A percentile compares a stretch with the other conserved stretches of the same genome.
Evolutionary conservation across 1,139 yeast species (phyloP).

Genomic region (Pichia kudriavzevii): DNA sequence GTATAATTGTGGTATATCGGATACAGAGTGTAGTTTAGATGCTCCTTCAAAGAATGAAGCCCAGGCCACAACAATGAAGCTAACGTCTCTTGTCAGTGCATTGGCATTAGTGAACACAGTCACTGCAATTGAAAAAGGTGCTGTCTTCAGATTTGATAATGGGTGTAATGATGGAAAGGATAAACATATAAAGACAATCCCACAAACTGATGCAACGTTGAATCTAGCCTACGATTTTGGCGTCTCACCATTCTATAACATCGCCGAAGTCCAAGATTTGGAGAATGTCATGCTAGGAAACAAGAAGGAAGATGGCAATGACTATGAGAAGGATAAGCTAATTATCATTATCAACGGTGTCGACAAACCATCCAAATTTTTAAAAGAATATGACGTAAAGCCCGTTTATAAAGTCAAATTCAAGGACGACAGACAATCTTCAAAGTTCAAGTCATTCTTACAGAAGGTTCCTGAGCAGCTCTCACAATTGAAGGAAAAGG

Average conservation of each 20-base stretch:
- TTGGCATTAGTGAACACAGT: conserved; percentile 7
- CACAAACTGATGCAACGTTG: conserved; percentile 24
- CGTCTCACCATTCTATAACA: conserved; percentile 30
- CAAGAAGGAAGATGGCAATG: conserved; percentile 9
- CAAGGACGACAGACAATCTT: conserved; percentile 18
- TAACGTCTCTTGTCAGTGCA: neutral
- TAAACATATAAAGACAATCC: conserved; percentile 9
- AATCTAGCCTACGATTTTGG: conserved; percentile 40
- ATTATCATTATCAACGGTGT: conserved; percentile 37
- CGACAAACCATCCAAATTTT: conserved; percentile 28
- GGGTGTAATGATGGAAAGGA: neutral
- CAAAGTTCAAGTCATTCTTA: conserved; percentile 18
- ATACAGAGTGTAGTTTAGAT: too few relatives aligned
- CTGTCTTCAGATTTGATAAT: conserved; percentile 22
- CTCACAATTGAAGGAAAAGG: conserved; percentile 10
- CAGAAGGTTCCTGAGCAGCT: conserved; percentile 20
- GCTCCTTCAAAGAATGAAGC: too few relatives aligned
- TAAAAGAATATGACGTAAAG: conserved; percentile 18
- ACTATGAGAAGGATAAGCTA: conserved; percentile 30
- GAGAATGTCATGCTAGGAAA: conserved; percentile 25
- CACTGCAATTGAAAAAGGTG: conserved; percentile 20
- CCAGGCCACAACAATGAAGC: too few relatives aligned
- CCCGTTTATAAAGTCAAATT: conserved; percentile 20
- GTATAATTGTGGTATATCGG: too few relatives aligned
- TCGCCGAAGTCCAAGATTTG: conserved; percentile 28